Percentiles rank a stretch among this genome's conserved stretches.
These are phyloP conservation scores for Posidonia oceanica DNA, from an alignment of 116 monocot species.

Conservation along the genomic window DNA sequence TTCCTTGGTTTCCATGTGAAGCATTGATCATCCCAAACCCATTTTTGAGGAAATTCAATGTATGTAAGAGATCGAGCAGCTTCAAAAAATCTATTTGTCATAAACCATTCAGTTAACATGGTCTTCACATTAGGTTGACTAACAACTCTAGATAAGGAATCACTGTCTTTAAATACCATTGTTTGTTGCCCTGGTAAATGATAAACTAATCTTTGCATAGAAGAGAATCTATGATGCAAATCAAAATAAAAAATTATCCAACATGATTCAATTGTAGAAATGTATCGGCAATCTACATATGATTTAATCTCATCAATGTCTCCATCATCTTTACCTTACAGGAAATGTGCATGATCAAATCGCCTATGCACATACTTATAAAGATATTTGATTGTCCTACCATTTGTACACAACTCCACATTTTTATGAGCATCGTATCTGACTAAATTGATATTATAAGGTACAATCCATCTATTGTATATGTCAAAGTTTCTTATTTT, in stretches of 20 bases:
- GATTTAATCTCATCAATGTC: neutral
- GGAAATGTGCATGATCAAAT: neutral
- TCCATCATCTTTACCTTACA: neutral
- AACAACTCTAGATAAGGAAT: neutral
- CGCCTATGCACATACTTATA: slow-evolving; percentile 4
- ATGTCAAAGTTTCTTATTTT: neutral
- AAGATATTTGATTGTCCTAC: slow-evolving; percentile 6
- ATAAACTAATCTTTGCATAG: neutral
- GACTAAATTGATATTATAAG: neutral
- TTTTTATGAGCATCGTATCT: slow-evolving; percentile 6
- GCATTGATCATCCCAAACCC: neutral
- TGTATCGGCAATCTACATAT: neutral
- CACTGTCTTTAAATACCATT: neutral
- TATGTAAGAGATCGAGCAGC: neutral
- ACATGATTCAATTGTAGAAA: neutral
- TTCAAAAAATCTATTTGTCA: neutral
- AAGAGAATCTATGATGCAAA: neutral
- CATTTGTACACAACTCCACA: slow-evolving; percentile 2
- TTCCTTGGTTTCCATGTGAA: neutral
- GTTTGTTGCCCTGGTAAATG: neutral
- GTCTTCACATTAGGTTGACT: neutral
- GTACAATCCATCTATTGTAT: slow-evolving; percentile 11
- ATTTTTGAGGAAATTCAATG: neutral
- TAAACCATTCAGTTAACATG: neutral
- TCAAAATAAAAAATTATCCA: neutral